phyloP scores from a whole-genome alignment of 768 basidiomycete genomes.

The Termitomyces sp. region DNA sequence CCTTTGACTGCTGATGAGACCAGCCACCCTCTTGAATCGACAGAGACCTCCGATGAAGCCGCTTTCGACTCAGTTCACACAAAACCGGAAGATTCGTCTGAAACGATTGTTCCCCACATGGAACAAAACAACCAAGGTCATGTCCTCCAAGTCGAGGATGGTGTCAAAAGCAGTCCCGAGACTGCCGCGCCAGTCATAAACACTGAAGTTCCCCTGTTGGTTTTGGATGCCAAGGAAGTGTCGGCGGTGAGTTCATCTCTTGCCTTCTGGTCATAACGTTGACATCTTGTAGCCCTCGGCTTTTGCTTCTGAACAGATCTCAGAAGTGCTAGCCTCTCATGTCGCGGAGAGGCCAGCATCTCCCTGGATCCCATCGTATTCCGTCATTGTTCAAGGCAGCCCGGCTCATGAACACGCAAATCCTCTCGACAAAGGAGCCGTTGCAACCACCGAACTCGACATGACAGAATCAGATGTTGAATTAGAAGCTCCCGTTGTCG shows the following conservation, averaged over 20 bases:
- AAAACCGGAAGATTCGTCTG: background rate
- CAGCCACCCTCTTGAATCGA: background rate
- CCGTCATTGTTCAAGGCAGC: slow-evolving; percentile 30
- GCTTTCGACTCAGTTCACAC: background rate
- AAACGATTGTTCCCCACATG: background rate
- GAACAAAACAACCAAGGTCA: background rate
- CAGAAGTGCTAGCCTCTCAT: background rate
- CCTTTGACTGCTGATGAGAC: background rate
- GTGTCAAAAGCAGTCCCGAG: background rate
- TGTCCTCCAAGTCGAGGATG: background rate
- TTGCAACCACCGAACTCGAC: background rate
- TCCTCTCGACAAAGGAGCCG: slow-evolving; percentile 8
- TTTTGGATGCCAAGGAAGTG: slow-evolving; percentile 7
- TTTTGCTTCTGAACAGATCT: background rate
- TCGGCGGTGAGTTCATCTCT: slow-evolving; percentile 4
- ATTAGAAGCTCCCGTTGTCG: background rate
- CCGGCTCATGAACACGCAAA: slow-evolving; percentile 11
- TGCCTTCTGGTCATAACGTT: background rate
- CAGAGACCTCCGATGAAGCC: background rate
- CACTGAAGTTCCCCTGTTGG: slow-evolving; percentile 5
- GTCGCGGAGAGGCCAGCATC: slow-evolving; percentile 24
- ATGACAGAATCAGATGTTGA: background rate
- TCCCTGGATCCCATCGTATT: slow-evolving; percentile 31
- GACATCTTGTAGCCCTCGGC: slow-evolving; percentile 2
- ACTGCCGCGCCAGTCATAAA: background rate